Conservation (phyloP, 139 green algal genomes). For the Trebouxia sp. region DNA sequence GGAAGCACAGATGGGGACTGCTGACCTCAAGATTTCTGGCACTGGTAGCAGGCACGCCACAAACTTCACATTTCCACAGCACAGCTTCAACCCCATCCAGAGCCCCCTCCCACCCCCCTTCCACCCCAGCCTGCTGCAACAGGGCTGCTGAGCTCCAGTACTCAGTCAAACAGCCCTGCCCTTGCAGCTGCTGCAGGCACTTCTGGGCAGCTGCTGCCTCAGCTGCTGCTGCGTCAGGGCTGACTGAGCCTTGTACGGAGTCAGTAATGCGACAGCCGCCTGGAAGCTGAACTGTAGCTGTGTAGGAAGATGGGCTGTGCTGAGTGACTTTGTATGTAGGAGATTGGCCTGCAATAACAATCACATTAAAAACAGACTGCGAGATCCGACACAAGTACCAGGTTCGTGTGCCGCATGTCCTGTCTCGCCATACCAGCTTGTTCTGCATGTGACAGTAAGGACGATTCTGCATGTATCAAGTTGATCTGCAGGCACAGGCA, state of each 20-base stretch:
- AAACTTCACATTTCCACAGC: conserved; percentile 20
- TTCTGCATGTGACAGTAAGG: too few relatives aligned
- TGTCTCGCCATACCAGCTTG: too few relatives aligned
- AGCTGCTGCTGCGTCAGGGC: background rate
- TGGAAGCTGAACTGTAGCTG: conserved; percentile 4
- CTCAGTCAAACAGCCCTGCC: background rate
- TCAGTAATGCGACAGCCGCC: background rate
- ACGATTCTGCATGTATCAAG: too few relatives aligned
- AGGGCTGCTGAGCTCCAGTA: conserved; percentile 19
- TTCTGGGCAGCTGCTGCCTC: background rate
- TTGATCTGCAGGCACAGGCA: too few relatives aligned
- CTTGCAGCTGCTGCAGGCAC: background rate
- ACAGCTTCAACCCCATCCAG: background rate
- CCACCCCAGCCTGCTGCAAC: conserved; percentile 17
- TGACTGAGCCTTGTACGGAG: background rate
- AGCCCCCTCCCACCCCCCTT: background rate
- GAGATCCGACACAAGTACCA: too few relatives aligned
- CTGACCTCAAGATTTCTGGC: background rate
- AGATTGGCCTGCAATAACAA: background rate
- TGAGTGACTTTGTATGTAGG: background rate
- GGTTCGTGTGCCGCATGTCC: too few relatives aligned
- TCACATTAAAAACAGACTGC: too few relatives aligned
- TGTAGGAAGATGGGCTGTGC: background rate
- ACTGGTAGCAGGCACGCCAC: conserved; percentile 2
- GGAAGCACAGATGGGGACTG: background rate